phyloP scores from a whole-genome alignment of 352 stramenopile species.

The Halophytophthora polymorphica region DNA sequence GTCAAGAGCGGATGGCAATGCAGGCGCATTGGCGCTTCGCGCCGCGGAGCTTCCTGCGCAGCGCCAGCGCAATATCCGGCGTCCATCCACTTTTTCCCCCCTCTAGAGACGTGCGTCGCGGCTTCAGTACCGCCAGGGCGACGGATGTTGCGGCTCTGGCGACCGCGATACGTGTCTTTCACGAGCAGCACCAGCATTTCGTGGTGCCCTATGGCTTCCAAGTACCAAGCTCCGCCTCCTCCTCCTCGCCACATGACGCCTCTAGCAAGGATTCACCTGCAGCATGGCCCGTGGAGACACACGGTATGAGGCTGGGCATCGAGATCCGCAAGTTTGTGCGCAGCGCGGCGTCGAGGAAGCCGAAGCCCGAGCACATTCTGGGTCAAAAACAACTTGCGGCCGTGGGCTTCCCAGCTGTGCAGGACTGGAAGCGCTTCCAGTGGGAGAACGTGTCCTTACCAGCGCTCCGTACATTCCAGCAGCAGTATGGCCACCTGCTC shows the following conservation, averaged over 20 bases:
- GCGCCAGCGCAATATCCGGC: no score
- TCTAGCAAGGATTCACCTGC: background rate
- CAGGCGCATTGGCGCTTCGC: no score
- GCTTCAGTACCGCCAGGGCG: constrained; percentile 16
- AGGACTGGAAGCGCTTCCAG: constrained; percentile 43
- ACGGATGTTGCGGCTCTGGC: constrained; percentile 16
- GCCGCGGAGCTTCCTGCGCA: no score
- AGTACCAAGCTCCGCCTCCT: constrained; percentile 19
- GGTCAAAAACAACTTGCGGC: constrained; percentile 22
- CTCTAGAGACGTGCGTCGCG: constrained; percentile 4
- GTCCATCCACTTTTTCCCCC: no score
- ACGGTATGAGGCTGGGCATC: constrained; percentile 36
- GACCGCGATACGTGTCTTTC: constrained; percentile 32
- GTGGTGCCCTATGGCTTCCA: constrained; percentile 39
- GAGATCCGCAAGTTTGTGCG: constrained; percentile 28
- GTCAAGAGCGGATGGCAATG: no score
- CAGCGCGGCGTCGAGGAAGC: constrained; percentile 1
- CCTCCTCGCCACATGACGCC: background rate
- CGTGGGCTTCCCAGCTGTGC: constrained; percentile 27
- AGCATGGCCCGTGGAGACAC: constrained; percentile 36
- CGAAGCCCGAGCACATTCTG: background rate
- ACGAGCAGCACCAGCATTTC: constrained; percentile 40
- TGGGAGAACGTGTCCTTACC: constrained; percentile 29
- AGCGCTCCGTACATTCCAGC: constrained; percentile 31
- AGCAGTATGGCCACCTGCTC: constrained; percentile 30